Conservation (phyloP, 768 basidiomycete genomes). For the Tricholoma matsutake region DNA sequence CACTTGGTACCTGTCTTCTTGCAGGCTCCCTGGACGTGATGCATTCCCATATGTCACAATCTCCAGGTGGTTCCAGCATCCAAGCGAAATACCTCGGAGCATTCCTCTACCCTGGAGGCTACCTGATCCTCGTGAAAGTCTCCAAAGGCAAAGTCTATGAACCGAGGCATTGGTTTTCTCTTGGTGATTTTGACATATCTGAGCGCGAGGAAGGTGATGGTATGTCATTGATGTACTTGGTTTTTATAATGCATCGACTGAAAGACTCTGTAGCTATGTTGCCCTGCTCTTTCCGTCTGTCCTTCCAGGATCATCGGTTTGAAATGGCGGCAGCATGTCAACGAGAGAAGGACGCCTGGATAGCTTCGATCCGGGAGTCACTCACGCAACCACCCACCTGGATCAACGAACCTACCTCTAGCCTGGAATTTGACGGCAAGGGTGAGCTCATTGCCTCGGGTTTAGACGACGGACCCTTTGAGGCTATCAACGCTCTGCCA, state of each 20-base stretch:
- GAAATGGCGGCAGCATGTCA: slow-evolving; percentile 85
- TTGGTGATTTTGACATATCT: slow-evolving; percentile 67
- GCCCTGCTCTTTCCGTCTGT: slow-evolving; percentile 78
- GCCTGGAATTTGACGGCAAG: slow-evolving; percentile 48
- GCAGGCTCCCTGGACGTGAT: slow-evolving; percentile 89
- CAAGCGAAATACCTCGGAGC: slow-evolving; percentile 86
- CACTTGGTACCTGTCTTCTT: slow-evolving; percentile 74
- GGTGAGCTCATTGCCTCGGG: slow-evolving; percentile 34
- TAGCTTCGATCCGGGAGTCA: slow-evolving; percentile 60
- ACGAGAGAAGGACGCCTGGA: slow-evolving; percentile 87
- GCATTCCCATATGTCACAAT: slow-evolving; percentile 52
- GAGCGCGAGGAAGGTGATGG: slow-evolving; percentile 73
- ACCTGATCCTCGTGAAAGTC: slow-evolving; percentile 84
- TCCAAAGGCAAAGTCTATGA: slow-evolving; percentile 78
- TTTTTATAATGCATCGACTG: neutral
- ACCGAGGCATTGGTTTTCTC: slow-evolving; percentile 83
- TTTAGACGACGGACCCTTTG: slow-evolving; percentile 40
- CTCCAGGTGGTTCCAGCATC: slow-evolving; percentile 47
- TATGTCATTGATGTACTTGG: slow-evolving; percentile 36
- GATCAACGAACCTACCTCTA: slow-evolving; percentile 62
- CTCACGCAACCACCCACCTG: slow-evolving; percentile 43
- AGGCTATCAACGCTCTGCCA: slow-evolving; percentile 39
- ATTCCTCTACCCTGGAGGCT: slow-evolving; percentile 85
- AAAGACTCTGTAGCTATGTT: slow-evolving; percentile 56
- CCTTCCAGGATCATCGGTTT: slow-evolving; percentile 66